Base-by-base conservation (phyloP, 2,329 filamentous ascomycete species). In the Penicillium sp. region DNA sequence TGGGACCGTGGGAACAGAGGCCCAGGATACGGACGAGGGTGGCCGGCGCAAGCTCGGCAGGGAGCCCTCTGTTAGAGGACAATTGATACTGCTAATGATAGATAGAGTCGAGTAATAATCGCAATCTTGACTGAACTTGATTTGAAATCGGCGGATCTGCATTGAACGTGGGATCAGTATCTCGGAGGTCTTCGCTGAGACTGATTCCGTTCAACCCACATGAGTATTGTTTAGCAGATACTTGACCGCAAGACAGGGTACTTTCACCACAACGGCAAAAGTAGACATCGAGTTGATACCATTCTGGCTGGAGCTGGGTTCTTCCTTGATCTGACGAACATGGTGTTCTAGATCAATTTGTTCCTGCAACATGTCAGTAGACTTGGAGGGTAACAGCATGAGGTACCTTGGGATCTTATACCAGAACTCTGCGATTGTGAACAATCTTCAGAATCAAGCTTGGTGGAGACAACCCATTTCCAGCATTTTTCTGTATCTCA, bases 221-320 rank as follows among this genome's bases (percentile, higher is more conserved):
- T 74, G 67, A 70, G 66, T 64, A 68, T 61, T 56, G 66, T 63
- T 56, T 56, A 58, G 63, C 40, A 73, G 75, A 63, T 79, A 81
- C 60, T 79, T 79, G 43, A 81, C 71, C 27, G 79, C 79, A 39
- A 81, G 69, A 60, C 75, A 78, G n/a, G 79, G 79, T 9, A 69
- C 67, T 62, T 78, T 79, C 35, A 80, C 75, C 35, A 81, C 71
- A 16, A 81, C 72, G 11, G 75, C 72, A 52, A 79, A 76, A 6
- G 62, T 50, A 19, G 75, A 66, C 44, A 70, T 77, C 31, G 60
- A 56, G 18, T 60, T 60, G 37, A 56, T 19, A 16, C 52, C 43
- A 50, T 63, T 65, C 39, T 67, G 66, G 10, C 43, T 58, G 1
- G 66, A 56, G 7, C 60, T 58, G 4, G 54, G 22, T 18, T 70